Evolutionary conservation across 139 green algal species (phyloP), one percentile per base, ranked within the genome.

Genomic region (Marvania coccoides): DNA sequence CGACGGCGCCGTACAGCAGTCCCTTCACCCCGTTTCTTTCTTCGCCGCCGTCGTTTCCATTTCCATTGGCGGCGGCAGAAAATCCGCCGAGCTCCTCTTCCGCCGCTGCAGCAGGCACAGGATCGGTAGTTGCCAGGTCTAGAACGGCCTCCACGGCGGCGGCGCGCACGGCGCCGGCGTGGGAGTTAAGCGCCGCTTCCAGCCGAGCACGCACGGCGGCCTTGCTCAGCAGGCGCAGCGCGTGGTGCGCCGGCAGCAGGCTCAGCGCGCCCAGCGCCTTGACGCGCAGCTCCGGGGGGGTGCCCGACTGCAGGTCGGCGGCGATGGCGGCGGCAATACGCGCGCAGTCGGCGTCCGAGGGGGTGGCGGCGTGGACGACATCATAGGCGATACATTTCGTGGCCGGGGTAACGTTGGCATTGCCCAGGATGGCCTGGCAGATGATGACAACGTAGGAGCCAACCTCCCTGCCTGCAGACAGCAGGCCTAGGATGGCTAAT

Each of bases 201-300:
- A 71, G 53, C 14, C 15, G 10, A 7, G 36, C 19, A 34, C 13
- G 13, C 19, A 72, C 45, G 40, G 29, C 35, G 35, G 38, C 28
- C 57, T 57, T 26, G 34, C 7, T n/a, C 34, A 77, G 33, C 63
- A 77, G 37, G n/a, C 26, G 29, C 42, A 47, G 15, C 24, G 72
- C 33, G 30, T 55, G 55, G 58, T 77, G 71, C 8, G 26, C 34
- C 13, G 71, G 71, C 53, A 77, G 71, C 26, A 57, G 13, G 14
- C 26, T 13, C 56, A 77, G 56, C 40, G 58, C 54, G 6, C 12
- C 19, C 45, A 77, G 63, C 31, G 71, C 63, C 37, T 63, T 65
- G 46, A 39, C 55, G 2, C 65, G 46, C 46, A 73, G 39, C n/a
- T 73, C 71, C 28, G 34, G 47, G 3, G 62, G 33, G 15, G 31